Percentiles rank a stretch among this genome's conserved stretches.
phyloP scores from a whole-genome alignment of 768 basidiomycete genomes.

The Hemileccinum impolitum region DNA sequence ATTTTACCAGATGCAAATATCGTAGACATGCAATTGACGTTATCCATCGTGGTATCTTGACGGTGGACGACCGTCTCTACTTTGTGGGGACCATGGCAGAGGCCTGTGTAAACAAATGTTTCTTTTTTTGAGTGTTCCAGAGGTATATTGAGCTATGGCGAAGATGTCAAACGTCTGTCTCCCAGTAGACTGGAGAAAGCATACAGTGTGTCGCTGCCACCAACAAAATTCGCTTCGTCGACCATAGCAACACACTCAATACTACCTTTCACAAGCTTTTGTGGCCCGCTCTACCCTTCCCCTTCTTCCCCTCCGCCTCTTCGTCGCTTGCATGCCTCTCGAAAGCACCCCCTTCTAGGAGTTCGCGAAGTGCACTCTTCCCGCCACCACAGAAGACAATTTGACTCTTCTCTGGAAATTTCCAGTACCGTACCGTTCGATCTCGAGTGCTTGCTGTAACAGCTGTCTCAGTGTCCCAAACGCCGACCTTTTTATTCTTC shows the following conservation, averaged over 20 bases:
- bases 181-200: slow-evolving; percentile 18
- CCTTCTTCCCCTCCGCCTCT: slow-evolving; percentile 36
- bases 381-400: slow-evolving; percentile 97
- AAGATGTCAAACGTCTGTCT: not conserved
- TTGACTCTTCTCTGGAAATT: slow-evolving; percentile 91
- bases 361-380: slow-evolving; percentile 71
- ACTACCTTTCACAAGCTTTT: slow-evolving; percentile 80
- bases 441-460: slow-evolving; percentile 91
- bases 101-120: slow-evolving; percentile 84
- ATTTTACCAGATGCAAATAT: slow-evolving; percentile 86
- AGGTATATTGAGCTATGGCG: slow-evolving; percentile 70
- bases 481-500: slow-evolving; percentile 72
- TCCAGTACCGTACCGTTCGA: slow-evolving; percentile 93
- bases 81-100: slow-evolving; percentile 86
- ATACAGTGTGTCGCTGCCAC: slow-evolving; percentile 95
- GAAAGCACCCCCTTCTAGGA: slow-evolving; percentile 71
- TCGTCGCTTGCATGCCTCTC: slow-evolving; percentile 55
- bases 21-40: slow-evolving; percentile 77
- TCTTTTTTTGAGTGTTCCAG: slow-evolving; percentile 92
- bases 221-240: slow-evolving; percentile 90
- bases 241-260: slow-evolving; percentile 93
- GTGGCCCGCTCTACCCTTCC: slow-evolving; percentile 20
- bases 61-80: slow-evolving; percentile 61
- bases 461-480: slow-evolving; percentile 84
- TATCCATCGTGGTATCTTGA: slow-evolving; percentile 87